These are phyloP conservation scores for Ganoderma sinense DNA, from an alignment of 1,284 basidiomycete species.

Conservation along the genomic window DNA sequence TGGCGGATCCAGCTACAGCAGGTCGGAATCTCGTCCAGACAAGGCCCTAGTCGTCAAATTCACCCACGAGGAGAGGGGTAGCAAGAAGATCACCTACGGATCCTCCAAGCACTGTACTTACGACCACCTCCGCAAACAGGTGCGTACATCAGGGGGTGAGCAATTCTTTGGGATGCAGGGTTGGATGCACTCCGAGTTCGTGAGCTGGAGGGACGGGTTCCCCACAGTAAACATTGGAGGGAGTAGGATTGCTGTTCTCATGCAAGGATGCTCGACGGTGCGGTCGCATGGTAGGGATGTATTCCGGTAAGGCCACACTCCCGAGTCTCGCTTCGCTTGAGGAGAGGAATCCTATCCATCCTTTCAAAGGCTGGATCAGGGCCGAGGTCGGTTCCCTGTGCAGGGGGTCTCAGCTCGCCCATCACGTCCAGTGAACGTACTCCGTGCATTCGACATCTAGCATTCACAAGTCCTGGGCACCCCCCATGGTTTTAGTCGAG, in stretches of 20 bases:
- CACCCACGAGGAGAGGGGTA: slow-evolving; percentile 70
- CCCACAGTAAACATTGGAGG: no score
- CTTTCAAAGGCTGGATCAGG: no score
- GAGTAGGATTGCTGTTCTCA: no score
- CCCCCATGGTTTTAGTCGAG: background rate
- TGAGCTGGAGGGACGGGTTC: background rate
- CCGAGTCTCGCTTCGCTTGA: no score
- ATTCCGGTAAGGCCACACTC: no score
- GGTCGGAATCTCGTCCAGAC: slow-evolving; percentile 53
- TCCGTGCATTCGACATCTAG: background rate
- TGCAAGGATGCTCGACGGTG: no score
- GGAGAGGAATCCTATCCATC: no score
- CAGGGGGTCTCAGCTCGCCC: no score
- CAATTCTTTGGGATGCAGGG: background rate
- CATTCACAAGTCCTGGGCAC: background rate
- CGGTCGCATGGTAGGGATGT: no score
- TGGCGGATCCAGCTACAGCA: slow-evolving; percentile 37
- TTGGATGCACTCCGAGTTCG: background rate
- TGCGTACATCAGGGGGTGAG: slow-evolving; percentile 42
- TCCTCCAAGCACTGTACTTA: slow-evolving; percentile 81
- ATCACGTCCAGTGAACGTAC: background rate
- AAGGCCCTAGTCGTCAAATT: slow-evolving; percentile 81
- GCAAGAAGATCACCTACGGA: slow-evolving; percentile 79
- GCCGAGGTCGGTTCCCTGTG: no score
- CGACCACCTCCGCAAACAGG: slow-evolving; percentile 73